These are phyloP conservation scores for Acer yangbiense DNA, from an alignment of 345 rosid genomes.

Conservation along the genomic window DNA sequence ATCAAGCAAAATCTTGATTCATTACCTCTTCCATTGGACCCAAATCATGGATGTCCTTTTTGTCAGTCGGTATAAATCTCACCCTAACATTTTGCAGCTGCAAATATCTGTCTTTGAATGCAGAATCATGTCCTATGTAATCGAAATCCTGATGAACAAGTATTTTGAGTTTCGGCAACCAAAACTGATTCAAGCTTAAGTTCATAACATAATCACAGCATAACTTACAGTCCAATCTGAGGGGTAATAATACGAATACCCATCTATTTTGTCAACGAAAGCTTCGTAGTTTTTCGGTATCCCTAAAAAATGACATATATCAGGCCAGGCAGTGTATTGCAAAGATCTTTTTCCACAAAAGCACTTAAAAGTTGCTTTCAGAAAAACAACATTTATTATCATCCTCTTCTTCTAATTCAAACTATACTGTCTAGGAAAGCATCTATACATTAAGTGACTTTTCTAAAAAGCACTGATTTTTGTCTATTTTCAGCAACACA, in stretches of 20 bases:
- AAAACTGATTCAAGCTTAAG: not conserved
- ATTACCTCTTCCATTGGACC: conserved; percentile 86
- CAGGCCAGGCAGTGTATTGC: not conserved
- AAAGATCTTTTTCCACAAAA: not conserved
- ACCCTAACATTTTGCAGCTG: conserved; percentile 83
- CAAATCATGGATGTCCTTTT: conserved; percentile 68
- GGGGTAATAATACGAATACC: conserved; percentile 85
- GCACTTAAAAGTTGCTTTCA: not conserved
- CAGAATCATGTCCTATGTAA: conserved; percentile 88
- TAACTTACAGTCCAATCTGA: conserved; percentile 87
- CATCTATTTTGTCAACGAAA: conserved; percentile 67
- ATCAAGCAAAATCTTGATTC: not conserved
- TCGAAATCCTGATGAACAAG: conserved; percentile 65
- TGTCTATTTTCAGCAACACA: not conserved
- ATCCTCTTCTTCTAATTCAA: too few species aligned
- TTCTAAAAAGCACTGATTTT: not conserved
- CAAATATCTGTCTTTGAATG: conserved; percentile 70
- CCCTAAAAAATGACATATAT: conserved; percentile 42
- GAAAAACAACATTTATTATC: too few species aligned
- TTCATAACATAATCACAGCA: not conserved
- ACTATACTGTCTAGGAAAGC: too few species aligned
- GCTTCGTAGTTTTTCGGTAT: conserved; percentile 56
- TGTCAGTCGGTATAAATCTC: conserved; percentile 83
- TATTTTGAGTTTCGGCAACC: conserved; percentile 1
- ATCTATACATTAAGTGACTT: not conserved